Conservation (phyloP, 192 early-diverging fungal genomes). For the Spinellus fusiger region DNA sequence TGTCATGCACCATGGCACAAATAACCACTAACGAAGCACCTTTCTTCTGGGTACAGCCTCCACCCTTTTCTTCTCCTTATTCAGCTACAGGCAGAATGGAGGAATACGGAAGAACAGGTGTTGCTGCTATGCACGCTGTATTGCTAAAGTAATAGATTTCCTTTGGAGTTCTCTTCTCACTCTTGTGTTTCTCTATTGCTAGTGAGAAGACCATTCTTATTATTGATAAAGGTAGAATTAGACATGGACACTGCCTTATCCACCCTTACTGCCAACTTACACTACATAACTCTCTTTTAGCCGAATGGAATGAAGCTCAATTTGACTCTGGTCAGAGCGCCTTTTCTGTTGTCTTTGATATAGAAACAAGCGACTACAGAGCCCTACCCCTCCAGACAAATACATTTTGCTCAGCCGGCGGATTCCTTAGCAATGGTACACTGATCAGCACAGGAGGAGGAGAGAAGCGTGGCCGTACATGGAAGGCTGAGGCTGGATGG, state of each 20-base stretch:
- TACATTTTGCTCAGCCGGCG: conserved; percentile 53
- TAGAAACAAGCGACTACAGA: conserved; percentile 37
- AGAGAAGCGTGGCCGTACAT: conserved; percentile 32
- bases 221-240: conserved; percentile 41
- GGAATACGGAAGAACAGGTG: conserved; percentile 35
- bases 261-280: not conserved
- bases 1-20: not conserved
- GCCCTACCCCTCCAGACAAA: conserved; percentile 44
- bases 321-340: conserved; percentile 38
- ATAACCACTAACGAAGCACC: conserved; percentile 3
- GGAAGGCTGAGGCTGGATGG: conserved; percentile 32
- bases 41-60: conserved; percentile 17
- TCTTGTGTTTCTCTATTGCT: not conserved
- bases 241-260: not conserved
- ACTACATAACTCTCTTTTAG: conserved; percentile 5
- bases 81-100: conserved; percentile 24
- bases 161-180: not conserved
- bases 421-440: conserved; percentile 49
- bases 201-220: conserved; percentile 41
- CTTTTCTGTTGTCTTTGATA: conserved; percentile 42
- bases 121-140: conserved; percentile 45
- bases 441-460: conserved; percentile 49
- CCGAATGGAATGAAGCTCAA: conserved; percentile 44
- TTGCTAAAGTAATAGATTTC: conserved; percentile 29
- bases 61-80: conserved; percentile 8